These are phyloP conservation scores for Coemansia sp. DNA, from an alignment of 192 early-diverging fungal genomes.

Conservation along the genomic window DNA sequence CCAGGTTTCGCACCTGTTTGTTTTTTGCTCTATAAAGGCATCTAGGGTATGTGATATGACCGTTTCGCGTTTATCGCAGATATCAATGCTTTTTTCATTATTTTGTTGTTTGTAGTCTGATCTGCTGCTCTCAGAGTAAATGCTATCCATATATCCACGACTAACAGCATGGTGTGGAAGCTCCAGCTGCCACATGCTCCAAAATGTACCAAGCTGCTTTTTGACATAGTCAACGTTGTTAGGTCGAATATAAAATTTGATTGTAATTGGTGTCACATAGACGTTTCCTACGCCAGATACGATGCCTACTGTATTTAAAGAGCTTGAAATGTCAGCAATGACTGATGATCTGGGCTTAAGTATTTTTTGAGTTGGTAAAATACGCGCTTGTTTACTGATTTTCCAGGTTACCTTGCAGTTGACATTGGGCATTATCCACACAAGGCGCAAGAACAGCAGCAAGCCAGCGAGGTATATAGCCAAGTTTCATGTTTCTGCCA, in stretches of 20 bases:
- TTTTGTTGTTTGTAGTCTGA: background rate
- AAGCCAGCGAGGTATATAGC: conserved; percentile 43
- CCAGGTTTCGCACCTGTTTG: background rate
- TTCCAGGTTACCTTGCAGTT: conserved; percentile 2
- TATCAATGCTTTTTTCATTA: background rate
- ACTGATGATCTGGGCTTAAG: background rate
- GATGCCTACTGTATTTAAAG: background rate
- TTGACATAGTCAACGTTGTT: background rate
- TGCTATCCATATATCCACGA: background rate
- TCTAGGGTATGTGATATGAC: background rate
- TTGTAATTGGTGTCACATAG: conserved; percentile 20
- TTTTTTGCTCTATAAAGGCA: background rate
- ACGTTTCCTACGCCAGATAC: conserved; percentile 22
- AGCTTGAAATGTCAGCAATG: background rate
- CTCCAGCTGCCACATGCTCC: conserved; percentile 42
- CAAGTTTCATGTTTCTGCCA: conserved; percentile 10
- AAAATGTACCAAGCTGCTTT: conserved; percentile 18
- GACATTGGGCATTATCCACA: conserved; percentile 22
- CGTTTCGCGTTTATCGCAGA: background rate
- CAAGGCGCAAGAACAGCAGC: conserved; percentile 41
- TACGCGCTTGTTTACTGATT: background rate
- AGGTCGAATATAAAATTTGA: conserved; percentile 14
- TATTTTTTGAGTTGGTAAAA: background rate
- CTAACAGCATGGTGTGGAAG: background rate
- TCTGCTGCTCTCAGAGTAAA: background rate